Base-by-base conservation (phyloP, 2,329 filamentous ascomycete genomes). In the Trichothecium sympodiale region DNA sequence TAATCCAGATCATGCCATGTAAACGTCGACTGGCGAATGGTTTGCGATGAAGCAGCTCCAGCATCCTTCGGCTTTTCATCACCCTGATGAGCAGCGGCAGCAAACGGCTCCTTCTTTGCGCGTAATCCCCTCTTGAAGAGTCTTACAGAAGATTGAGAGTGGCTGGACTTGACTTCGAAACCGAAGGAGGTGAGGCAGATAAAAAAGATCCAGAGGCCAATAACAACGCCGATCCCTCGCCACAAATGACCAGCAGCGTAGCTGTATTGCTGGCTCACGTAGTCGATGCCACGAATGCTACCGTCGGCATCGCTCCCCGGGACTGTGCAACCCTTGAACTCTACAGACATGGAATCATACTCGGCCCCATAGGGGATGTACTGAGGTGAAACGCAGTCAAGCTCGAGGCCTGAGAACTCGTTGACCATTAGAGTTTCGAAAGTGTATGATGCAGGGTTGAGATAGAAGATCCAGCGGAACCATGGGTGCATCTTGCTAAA, bases 141-240 rank as follows among this genome's bases (percentile, higher is more conserved):
- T 28, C 30, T 18, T 8, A 36, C 34, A 8, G 34, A 36, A 5
- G 34, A 36, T 3, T 29, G 28, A 6, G 18, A 18, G 20, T 36
- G 16, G 29, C 27, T 25, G 16, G 17, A 25, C 23, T 36, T 36
- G 1, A 71, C 46, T 49, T 88, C 83, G 2, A 77, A 74, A 2
- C 75, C 79, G 29, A 79, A 44, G 10, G 79, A 66, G 0, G 82
- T 87, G 20, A 87, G 55, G 3, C 75, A 41, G 10, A 88, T 69
- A 49, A 87, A 88, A 2, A 86, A 67, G 1, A 82, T 69, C 1
- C 73, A 70, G 43, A 83, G 87, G 1, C 77, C 82, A 36, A 87
- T 71, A 5, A 87, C 57, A 2, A 85, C 74, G 13, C 79, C 82
- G 45, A 81, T 83, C 50, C 85, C 84, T 3, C 82, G 72, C 78